A percentile compares a stretch with the other conserved stretches of the same genome.
phyloP scores from a whole-genome alignment of 1,139 yeast genomes.

The Magnusiomyces fungicola region DNA sequence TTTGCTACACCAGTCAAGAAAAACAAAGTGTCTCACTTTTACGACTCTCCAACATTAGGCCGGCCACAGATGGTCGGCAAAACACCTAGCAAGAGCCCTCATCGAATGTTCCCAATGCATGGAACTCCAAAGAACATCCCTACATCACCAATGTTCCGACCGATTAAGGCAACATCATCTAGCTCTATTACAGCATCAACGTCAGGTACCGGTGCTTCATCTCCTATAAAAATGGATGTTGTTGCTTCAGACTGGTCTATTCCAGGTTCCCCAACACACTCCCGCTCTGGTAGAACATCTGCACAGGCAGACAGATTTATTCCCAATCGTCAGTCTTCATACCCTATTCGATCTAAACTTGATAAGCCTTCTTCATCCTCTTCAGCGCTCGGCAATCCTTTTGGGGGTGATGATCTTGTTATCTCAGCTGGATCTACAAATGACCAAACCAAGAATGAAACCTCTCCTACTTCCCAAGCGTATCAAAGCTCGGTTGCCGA shows the following conservation, averaged over 20 bases:
- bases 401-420: conserved; percentile 3
- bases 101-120: conserved; percentile 7
- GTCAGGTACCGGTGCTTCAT: conserved; percentile 21
- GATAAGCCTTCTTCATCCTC: conserved; percentile 16
- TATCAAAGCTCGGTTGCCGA: conserved; percentile 86
- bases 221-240: conserved; percentile 44
- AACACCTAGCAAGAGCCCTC: conserved; percentile 12
- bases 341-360: conserved; percentile 37
- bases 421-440: conserved; percentile 20
- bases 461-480: conserved; percentile 13
- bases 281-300: conserved; percentile 23
- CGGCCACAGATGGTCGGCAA: conserved; percentile 18
- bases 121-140: conserved; percentile 10
- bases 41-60: conserved; percentile 21
- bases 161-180: conserved; percentile 16
- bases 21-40: conserved; percentile 21
- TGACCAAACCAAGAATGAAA: conserved; percentile 36
- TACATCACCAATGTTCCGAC: conserved; percentile 14
- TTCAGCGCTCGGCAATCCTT: conserved; percentile 5
- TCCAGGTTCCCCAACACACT: conserved; percentile 21
- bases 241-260: conserved; percentile 30
- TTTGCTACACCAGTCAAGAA: conserved; percentile 26
- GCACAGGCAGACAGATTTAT: conserved; percentile 40
- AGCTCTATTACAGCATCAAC: conserved; percentile 19
- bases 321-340: conserved; percentile 44